Conservation (phyloP, 192 early-diverging fungal genomes). For the Linnemannia exigua region DNA sequence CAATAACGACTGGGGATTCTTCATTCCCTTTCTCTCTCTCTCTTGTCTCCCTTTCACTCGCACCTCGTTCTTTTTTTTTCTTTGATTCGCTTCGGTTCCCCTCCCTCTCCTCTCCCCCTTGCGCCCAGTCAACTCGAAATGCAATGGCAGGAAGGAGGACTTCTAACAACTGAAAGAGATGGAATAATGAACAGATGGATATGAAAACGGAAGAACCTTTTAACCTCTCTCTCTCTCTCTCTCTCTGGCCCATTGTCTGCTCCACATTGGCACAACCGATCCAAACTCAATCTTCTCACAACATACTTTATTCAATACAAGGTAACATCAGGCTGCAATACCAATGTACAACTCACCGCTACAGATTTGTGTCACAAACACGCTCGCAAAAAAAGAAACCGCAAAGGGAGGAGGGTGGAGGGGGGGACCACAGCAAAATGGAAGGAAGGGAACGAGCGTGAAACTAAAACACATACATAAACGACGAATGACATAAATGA, state of each 20-base stretch:
- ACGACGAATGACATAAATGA: neutral
- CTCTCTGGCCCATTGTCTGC: too few relatives aligned
- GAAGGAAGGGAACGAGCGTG: too few relatives aligned
- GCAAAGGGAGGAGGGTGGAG: too few relatives aligned
- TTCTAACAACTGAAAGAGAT: neutral
- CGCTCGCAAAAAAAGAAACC: too few relatives aligned
- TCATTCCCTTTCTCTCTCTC: neutral
- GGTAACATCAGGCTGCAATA: too few relatives aligned
- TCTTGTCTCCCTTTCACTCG: neutral
- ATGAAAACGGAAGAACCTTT: neutral
- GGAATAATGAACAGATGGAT: neutral
- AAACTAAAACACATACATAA: neutral
- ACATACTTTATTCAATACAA: too few relatives aligned
- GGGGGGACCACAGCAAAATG: too few relatives aligned
- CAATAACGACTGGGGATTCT: neutral
- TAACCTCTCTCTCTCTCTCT: neutral
- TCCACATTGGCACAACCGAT: neutral
- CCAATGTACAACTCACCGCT: too few relatives aligned
- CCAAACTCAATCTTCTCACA: too few relatives aligned
- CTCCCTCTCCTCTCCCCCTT: neutral
- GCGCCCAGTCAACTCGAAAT: neutral
- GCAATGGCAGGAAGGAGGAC: neutral
- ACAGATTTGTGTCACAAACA: too few relatives aligned
- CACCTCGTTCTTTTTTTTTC: neutral
- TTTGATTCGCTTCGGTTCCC: neutral